Evolutionary conservation across 345 rosid species (phyloP).

Genomic region (Pistacia vera): DNA sequence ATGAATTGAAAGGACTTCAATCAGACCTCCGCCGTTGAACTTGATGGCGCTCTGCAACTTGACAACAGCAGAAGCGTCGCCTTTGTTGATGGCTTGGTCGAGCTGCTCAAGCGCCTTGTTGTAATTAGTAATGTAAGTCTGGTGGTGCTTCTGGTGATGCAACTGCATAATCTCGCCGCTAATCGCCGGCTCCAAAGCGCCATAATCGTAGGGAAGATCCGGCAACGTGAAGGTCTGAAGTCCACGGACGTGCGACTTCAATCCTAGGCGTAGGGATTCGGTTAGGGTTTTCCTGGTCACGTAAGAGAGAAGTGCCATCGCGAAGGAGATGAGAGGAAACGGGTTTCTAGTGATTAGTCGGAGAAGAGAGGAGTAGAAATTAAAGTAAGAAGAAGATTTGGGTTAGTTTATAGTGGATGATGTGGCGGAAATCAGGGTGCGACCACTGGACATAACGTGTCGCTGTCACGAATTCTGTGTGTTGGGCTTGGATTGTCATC

Average conservation of each 20-base stretch:
- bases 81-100: conserved; percentile 61
- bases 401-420: background rate
- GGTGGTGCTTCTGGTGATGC: conserved; percentile 98
- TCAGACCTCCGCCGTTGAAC: conserved; percentile 92
- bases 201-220: conserved; percentile 87
- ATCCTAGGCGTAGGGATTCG: conserved; percentile 24
- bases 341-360: too few relatives aligned
- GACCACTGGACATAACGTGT: too few relatives aligned
- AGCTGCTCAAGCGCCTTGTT: conserved; percentile 89
- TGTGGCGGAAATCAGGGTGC: background rate
- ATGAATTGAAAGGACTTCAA: background rate
- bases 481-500: too few relatives aligned
- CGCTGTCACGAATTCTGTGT: too few relatives aligned
- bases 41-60: conserved; percentile 88
- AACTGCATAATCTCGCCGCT: conserved; percentile 95
- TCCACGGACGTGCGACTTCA: conserved; percentile 29
- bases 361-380: too few relatives aligned
- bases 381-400: too few relatives aligned
- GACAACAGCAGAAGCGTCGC: conserved; percentile 65
- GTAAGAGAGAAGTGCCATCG: conserved; percentile 71
- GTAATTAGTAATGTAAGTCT: conserved; percentile 83
- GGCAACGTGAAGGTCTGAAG: conserved; percentile 79
- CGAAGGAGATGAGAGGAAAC: background rate
- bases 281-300: conserved; percentile 44
- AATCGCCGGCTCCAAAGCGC: conserved; percentile 88